Base-by-base conservation (phyloP, 1,284 basidiomycete species). In the Takashimella koratensis region DNA sequence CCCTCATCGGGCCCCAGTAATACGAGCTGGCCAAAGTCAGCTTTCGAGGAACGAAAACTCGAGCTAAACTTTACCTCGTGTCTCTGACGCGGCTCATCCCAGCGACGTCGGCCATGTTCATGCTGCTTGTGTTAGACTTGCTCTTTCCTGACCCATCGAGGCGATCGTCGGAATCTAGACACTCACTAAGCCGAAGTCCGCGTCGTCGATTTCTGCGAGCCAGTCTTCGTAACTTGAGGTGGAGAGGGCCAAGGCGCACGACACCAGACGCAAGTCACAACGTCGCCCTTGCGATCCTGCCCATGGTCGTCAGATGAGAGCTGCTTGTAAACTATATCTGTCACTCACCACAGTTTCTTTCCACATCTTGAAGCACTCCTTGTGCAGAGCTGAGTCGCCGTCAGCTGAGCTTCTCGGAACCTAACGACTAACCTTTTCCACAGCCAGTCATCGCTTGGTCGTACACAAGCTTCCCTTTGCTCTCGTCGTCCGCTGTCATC, bases 231-330 rank as follows among this genome's bases (percentile, higher is more conserved):
- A n/a, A n/a, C n/a, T n/a, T n/a, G n/a, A n/a, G n/a, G n/a, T n/a
- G n/a, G n/a, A n/a, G n/a, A n/a, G n/a, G 53, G 52, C 68, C 68
- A 70, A 10, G 43, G 49, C 4, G 56, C 27, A 16, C 68, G 64
- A 51, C 70, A 72, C 62, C 64, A 72, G 3, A 72, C 70, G 51
- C 70, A 72, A 13, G 67, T 72, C 12, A 67, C 59, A 1, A 11
- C 19, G 2, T 61, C 46, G 0, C 58, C 52, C 22, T 65, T 66
- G 5, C 40, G 39, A 16, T 13, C 6, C 61, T 64, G 49, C 11
- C 2, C 12, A 16, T 20, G 6, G 48, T 53, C 43, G n/a, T n/a
- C n/a, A n/a, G n/a, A n/a, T n/a, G n/a, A n/a, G n/a, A 53, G 52
- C 24, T 5, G 8, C 12, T 4, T 21, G 24, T 4, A 5, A 16